Conservation (phyloP, 306 rosid species). For the Citrullus mucosospermus region DNA sequence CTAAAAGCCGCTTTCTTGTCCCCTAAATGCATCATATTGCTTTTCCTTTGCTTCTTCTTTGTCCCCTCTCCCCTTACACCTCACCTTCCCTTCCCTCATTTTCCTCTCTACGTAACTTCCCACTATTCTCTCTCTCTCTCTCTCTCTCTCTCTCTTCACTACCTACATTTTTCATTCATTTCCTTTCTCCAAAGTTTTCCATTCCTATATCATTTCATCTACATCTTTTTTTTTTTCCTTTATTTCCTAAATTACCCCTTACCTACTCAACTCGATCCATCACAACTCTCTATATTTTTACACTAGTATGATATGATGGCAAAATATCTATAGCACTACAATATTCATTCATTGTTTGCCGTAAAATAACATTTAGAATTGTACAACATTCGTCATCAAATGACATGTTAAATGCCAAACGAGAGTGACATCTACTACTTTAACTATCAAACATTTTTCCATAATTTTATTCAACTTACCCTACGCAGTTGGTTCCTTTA, state of each 20-base stretch:
- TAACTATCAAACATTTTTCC: too few species aligned
- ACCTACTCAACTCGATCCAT: background rate
- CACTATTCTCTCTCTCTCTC: background rate
- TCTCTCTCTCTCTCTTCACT: background rate
- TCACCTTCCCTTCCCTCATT: background rate
- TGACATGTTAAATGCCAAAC: too few species aligned
- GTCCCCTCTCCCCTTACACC: slow-evolving; percentile 20
- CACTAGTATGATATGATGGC: too few species aligned
- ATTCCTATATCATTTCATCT: background rate
- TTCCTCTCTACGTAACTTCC: background rate
- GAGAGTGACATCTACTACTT: too few species aligned
- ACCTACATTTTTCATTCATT: background rate
- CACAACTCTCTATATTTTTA: too few species aligned
- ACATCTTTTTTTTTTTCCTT: background rate
- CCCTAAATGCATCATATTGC: slow-evolving; percentile 36
- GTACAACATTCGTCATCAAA: too few species aligned
- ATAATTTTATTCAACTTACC: too few species aligned
- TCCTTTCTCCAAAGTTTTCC: background rate
- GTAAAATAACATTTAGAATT: too few species aligned
- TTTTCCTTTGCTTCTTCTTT: slow-evolving; percentile 14
- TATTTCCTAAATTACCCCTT: background rate
- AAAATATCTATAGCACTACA: too few species aligned
- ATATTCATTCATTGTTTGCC: too few species aligned
- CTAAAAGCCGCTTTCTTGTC: slow-evolving; percentile 49
- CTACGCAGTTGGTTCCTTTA: too few species aligned